Base-by-base conservation (phyloP, 495 filamentous ascomycete genomes). In the Penicillium lagena region DNA sequence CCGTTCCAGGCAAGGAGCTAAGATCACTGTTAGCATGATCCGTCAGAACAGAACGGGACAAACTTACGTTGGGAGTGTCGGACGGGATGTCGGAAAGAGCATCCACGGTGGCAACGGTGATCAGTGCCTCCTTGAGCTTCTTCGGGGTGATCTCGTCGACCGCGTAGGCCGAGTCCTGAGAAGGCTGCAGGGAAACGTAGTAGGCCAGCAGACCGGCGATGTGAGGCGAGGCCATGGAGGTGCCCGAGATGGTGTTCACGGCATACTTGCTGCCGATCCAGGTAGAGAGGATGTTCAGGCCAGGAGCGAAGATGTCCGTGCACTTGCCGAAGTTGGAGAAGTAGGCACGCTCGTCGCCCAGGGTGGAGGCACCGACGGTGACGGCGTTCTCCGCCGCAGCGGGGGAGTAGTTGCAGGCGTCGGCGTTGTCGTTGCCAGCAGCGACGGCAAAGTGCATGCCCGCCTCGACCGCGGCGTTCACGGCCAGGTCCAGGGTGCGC, bases 271-370 rank as follows among this genome's bases (percentile, higher is more conserved):
- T 89, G 59, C 94, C 94, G 57, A 89, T 93, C 94, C 94, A 99
- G 67, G 93, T 96, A 29, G 94, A 97, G 45, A 85, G 77, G 53
- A 99, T 97, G 82, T 89, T 96, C 39, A 97, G 77, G 56, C 94
- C 94, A 41, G 94, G 94, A 44, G 90, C 94, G 63, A 99, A 99
- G 76, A 99, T 96, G 66, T 97, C 90, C 62, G 91, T 95, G 79
- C 94, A 99, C 79, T 90, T 91, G 65, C 94, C 94, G 70, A 83
- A 97, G 84, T 99, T 99, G 80, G 94, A 97, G 84, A 99, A 99
- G 81, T 97, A 99, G 51, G 94, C 94, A 68, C 94, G 91, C 77
- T 90, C 87, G 66, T 99, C 94, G 53, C 78, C 78, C 29, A 99
- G 78, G 46, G 87, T 95, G 13, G 89, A 95, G 49, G 94, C 94